Evolutionary conservation across 2,329 filamentous ascomycete species (phyloP).

Genomic region (Aspergillus ochraceoroseus): DNA sequence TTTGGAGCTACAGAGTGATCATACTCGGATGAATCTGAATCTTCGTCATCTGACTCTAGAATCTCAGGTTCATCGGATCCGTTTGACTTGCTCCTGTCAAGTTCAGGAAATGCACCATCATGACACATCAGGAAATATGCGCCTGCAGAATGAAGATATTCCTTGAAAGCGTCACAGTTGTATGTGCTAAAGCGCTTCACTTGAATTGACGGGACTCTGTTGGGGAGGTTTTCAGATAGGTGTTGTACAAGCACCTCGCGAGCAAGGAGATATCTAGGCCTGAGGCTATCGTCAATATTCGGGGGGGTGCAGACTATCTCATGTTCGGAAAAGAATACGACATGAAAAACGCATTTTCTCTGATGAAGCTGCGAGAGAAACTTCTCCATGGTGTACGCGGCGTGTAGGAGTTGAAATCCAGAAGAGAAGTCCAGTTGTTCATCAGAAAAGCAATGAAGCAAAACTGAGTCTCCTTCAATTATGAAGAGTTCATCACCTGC

Average conservation of each 20-base stretch:
- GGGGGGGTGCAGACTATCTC: conserved; percentile 52
- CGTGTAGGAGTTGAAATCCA: conserved; percentile 68
- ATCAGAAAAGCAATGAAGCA: conserved; percentile 60
- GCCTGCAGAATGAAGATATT: conserved; percentile 52
- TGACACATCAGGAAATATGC: conserved; percentile 66
- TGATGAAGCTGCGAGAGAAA: conserved; percentile 58
- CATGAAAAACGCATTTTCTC: conserved; percentile 65
- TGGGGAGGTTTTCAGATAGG: conserved; percentile 46
- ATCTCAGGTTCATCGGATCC: background rate
- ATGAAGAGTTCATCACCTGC: conserved; percentile 68
- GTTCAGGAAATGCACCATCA: conserved; percentile 48
- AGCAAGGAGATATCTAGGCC: conserved; percentile 56
- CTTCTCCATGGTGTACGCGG: conserved; percentile 62
- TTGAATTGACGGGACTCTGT: conserved; percentile 36
- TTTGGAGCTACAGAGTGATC: background rate
- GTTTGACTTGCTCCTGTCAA: background rate
- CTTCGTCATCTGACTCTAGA: too few species aligned
- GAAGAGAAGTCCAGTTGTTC: conserved; percentile 57
- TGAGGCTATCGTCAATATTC: conserved; percentile 29
- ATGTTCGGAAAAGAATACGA: conserved; percentile 61
- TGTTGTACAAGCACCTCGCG: conserved; percentile 62
- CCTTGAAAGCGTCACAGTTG: conserved; percentile 47
- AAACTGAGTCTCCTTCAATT: conserved; percentile 68
- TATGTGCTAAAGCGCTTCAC: conserved; percentile 17
- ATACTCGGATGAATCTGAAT: background rate